Percentiles rank a stretch among this genome's conserved stretches.
phyloP scores from a whole-genome alignment of 306 rosid genomes.

The Elaeagnus macrophylla region DNA sequence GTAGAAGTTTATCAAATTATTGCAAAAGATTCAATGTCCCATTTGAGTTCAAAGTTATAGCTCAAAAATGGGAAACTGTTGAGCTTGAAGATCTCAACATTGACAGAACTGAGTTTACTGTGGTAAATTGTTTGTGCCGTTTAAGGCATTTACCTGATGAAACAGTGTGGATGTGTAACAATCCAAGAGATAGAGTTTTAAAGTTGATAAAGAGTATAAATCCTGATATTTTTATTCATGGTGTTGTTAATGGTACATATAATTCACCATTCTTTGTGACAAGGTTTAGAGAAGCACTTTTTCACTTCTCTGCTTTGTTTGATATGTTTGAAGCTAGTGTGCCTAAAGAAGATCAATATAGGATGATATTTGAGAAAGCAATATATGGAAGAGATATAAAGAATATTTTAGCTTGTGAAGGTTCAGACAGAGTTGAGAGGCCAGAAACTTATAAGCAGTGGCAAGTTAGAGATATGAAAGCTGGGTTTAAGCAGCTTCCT shows the following conservation, averaged over 20 bases:
- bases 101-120: slow-evolving; percentile 35
- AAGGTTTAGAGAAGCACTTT: slow-evolving; percentile 61
- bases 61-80: slow-evolving; percentile 63
- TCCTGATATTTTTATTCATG: slow-evolving; percentile 67
- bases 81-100: slow-evolving; percentile 39
- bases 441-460: slow-evolving; percentile 86
- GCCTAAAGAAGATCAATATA: slow-evolving; percentile 41
- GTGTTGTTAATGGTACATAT: slow-evolving; percentile 54
- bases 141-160: slow-evolving; percentile 62
- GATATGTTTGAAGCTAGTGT: slow-evolving; percentile 69
- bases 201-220: slow-evolving; percentile 50
- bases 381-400: slow-evolving; percentile 53
- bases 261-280: slow-evolving; percentile 70
- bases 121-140: slow-evolving; percentile 52
- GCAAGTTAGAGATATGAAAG: slow-evolving; percentile 65
- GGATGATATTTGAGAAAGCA: slow-evolving; percentile 50
- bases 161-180: slow-evolving; percentile 23
- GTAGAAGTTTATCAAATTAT: slow-evolving; percentile 42
- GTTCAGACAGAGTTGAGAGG: slow-evolving; percentile 63
- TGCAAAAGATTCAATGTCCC: slow-evolving; percentile 50
- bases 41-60: slow-evolving; percentile 43
- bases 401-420: slow-evolving; percentile 80
- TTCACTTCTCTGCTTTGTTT: slow-evolving; percentile 61
- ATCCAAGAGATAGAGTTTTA: slow-evolving; percentile 62
- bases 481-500: slow-evolving; percentile 59